phyloP scores from a whole-genome alignment of 192 early-diverging fungal species.

The Backusella morwellensis region DNA sequence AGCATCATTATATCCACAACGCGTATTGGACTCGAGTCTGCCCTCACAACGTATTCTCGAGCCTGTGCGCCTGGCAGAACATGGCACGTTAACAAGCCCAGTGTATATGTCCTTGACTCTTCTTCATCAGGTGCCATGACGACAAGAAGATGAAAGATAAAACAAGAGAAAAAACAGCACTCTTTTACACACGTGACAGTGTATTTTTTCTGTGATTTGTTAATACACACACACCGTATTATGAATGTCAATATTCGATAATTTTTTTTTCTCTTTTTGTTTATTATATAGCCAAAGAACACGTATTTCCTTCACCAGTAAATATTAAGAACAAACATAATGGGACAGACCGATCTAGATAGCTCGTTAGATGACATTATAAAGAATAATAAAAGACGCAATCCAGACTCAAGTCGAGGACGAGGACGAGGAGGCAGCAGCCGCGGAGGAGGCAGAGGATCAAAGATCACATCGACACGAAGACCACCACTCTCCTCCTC shows the following conservation, averaged over 20 bases:
- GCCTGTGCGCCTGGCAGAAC: constrained; percentile 7
- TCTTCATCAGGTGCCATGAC: not conserved
- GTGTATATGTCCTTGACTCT: not conserved
- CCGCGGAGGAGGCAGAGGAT: not conserved
- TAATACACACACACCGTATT: not conserved
- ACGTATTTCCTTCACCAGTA: not conserved
- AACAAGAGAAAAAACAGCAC: not conserved
- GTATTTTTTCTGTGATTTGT: not conserved
- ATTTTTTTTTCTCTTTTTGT: not conserved
- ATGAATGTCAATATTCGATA: not conserved
- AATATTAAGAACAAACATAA: not conserved
- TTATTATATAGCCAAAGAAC: not conserved
- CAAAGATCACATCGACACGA: not conserved
- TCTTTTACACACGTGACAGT: not conserved
- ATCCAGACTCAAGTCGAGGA: not conserved
- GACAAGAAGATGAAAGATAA: not conserved
- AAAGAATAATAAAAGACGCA: not conserved
- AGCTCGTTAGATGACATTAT: constrained; percentile 9
- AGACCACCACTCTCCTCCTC: no score
- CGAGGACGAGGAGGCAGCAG: not conserved
- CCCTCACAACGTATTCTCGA: not conserved
- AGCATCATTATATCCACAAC: not conserved
- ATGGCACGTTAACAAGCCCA: constrained; percentile 4
- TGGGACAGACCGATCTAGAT: constrained; percentile 1
- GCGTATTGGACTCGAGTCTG: not conserved